Base-by-base conservation (phyloP, 306 rosid genomes). In the Lablab purpureus region DNA sequence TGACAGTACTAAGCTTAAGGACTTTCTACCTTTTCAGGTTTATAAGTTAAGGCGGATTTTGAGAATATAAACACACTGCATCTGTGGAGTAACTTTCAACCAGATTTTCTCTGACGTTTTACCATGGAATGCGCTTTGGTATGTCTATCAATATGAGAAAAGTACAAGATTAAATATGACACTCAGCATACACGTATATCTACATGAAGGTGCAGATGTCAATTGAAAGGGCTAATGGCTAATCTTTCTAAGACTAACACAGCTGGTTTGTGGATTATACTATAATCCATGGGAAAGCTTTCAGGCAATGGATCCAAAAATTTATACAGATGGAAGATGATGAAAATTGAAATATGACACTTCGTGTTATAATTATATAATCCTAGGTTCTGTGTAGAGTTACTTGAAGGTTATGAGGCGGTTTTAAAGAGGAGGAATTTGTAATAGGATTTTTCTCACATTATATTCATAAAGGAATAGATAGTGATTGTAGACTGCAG, bases 41-140 rank as follows among this genome's bases (percentile, higher is more conserved):
- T 92, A 91, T 82, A 92, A 92, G 81, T 81, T 92, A 77, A 88
- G 71, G 71, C 87, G 98, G 58, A 92, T 94, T 76, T 86, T 94
- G 71, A 88, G 99, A 88, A 81, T 92, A 76, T 91, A 81, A 89
- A 47, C 58, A 41, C 23, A 30, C 62, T 51, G 81, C 51, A 63
- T 60, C 71, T 43, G 45, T 49, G 72, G 37, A 32, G 18, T 21
- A 77, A 18, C 70, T 77, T 36, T 30, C 27, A 60, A 55, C 50
- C 28, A 77, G 55, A 74, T 41, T 45, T 49, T 67, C 63, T n/a
- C 23, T 65, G 36, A 54, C 47, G 28, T 64, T 63, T 22, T 21
- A 30, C 50, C 18, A 46, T 43, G 15, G 45, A 36, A 17, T 43
- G 23, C 45, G 54, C 41, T 56, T 73, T 5, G 28, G 28, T 30